phyloP scores from a whole-genome alignment of 768 basidiomycete species.

The Termitomyces sp. region DNA sequence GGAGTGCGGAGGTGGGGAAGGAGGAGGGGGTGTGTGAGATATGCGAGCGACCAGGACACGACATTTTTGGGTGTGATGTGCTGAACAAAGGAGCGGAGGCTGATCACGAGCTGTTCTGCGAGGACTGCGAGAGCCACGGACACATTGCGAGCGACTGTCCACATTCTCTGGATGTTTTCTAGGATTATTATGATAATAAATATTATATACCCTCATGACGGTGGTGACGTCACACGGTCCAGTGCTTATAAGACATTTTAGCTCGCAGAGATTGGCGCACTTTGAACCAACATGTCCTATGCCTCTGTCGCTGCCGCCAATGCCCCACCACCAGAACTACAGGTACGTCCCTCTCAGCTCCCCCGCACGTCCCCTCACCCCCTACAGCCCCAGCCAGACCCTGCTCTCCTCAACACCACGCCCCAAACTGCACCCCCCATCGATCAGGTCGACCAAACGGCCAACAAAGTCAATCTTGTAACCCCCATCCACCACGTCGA shows the following conservation, averaged over 20 bases:
- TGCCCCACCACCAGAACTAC: conserved; percentile 40
- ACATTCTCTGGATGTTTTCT: conserved; percentile 85
- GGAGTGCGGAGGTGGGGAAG: conserved; percentile 27
- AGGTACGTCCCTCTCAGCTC: conserved; percentile 27
- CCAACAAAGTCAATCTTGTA: conserved; percentile 53
- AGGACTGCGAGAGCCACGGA: conserved; percentile 80
- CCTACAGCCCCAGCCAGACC: conserved; percentile 58
- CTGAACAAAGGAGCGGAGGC: conserved; percentile 49
- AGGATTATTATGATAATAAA: conserved; percentile 12
- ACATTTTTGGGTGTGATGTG: conserved; percentile 79
- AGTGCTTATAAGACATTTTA: conserved; percentile 6
- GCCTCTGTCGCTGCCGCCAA: conserved; percentile 62
- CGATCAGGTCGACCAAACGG: conserved; percentile 32
- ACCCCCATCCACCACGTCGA: conserved; percentile 21
- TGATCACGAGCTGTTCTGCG: conserved; percentile 52
- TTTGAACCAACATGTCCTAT: conserved; percentile 56
- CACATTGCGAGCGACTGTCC: conserved; percentile 77
- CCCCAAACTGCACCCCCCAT: conserved; percentile 30
- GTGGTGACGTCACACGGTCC: conserved; percentile 6
- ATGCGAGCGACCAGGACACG: conserved; percentile 81
- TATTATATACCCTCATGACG: conserved; percentile 6
- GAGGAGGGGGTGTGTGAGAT: conserved; percentile 66
- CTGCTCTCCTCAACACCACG: conserved; percentile 52
- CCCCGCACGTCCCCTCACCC: background rate
- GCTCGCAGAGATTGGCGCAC: background rate